Conservation (phyloP, 352 stramenopile species). For the Globisporangium viniferum region DNA sequence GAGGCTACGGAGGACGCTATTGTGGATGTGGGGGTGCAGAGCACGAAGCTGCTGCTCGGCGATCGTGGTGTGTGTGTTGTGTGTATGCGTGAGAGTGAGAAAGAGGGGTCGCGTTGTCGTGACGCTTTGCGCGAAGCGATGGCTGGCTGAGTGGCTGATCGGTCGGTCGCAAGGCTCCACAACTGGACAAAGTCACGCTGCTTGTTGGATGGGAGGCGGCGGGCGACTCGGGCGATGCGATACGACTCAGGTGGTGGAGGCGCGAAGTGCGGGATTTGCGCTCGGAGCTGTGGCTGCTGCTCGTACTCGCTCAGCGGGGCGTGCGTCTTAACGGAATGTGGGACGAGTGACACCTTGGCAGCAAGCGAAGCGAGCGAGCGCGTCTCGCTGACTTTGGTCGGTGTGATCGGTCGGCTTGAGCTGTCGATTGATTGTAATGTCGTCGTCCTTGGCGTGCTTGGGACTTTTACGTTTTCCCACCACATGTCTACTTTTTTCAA, state of each 20-base stretch:
- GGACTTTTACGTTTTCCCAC: conserved; percentile 6
- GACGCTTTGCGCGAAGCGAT: neutral
- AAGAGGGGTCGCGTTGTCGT: conserved; percentile 5
- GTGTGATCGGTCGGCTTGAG: neutral
- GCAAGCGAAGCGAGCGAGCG: neutral
- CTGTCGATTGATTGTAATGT: conserved; percentile 1
- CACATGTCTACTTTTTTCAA: neutral
- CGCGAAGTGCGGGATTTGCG: neutral
- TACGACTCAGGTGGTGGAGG: neutral
- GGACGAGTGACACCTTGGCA: neutral
- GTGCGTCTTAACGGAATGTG: conserved; percentile 6
- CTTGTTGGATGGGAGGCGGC: neutral
- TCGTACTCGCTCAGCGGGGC: neutral
- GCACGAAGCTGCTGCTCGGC: neutral
- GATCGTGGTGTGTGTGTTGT: neutral
- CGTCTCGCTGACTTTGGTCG: neutral
- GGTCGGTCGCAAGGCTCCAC: neutral
- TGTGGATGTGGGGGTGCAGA: neutral
- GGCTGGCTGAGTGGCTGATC: neutral
- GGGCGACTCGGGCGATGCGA: too few species aligned
- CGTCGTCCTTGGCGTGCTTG: neutral
- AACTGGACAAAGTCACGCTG: conserved; percentile 1
- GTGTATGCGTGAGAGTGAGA: neutral
- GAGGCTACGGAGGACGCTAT: neutral
- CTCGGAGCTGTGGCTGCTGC: neutral